A percentile compares a stretch with the other conserved stretches of the same genome.
These are phyloP conservation scores for Penicillium nordicum DNA, from an alignment of 2,329 filamentous ascomycete species.

Conservation along the genomic window DNA sequence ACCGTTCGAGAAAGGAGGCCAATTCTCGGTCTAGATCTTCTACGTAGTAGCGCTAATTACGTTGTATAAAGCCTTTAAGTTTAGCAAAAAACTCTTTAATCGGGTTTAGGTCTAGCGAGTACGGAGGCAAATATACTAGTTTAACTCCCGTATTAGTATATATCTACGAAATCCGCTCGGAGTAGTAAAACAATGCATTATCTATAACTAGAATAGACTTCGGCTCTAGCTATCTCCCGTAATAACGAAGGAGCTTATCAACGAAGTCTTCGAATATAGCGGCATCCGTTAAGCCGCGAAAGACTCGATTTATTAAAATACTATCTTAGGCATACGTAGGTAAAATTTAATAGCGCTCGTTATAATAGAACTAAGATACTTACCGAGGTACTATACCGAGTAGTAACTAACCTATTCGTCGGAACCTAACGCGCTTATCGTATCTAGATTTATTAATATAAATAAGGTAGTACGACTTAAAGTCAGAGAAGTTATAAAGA, in stretches of 20 bases:
- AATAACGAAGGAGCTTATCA: neutral
- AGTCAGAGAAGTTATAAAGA: conserved; percentile 31
- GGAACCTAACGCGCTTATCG: neutral
- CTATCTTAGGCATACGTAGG: neutral
- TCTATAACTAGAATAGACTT: neutral
- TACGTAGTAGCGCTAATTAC: neutral
- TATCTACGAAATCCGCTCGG: too few species aligned
- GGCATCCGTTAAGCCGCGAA: neutral
- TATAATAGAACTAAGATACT: neutral
- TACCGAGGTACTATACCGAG: neutral
- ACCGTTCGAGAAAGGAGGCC: neutral
- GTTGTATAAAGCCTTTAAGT: neutral
- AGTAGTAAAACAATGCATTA: too few species aligned
- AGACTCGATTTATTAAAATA: neutral
- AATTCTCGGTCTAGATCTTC: neutral
- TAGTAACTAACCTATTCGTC: neutral
- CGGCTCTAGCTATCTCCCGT: neutral
- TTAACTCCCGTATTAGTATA: too few species aligned
- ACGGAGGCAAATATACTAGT: too few species aligned
- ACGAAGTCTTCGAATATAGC: neutral
- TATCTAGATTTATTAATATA: neutral
- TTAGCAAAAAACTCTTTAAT: too few species aligned
- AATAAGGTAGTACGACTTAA: conserved; percentile 1
- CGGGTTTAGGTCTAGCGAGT: too few species aligned
- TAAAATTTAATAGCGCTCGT: neutral